A percentile compares a stretch with the other conserved stretches of the same genome.
phyloP scores from a whole-genome alignment of 805 yeast genomes.

The Candida sanyiensis region DNA sequence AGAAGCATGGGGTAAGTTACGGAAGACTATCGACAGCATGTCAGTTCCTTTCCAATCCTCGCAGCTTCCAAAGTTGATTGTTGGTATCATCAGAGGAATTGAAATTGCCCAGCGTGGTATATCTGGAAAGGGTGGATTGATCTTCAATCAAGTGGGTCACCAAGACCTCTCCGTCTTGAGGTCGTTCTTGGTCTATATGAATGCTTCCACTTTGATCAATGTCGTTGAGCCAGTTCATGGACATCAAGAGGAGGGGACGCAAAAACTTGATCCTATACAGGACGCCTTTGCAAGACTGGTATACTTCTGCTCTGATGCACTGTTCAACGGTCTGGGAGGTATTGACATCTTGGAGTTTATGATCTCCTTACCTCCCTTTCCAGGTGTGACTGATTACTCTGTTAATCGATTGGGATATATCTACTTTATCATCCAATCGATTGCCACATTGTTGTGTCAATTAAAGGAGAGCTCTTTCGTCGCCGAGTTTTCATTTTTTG shows the following conservation, averaged over 20 bases:
- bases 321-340: conserved; percentile 33
- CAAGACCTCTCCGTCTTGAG: conserved; percentile 58
- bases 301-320: conserved; percentile 29
- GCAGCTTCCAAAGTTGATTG: conserved; percentile 32
- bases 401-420: conserved; percentile 44
- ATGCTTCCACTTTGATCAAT: conserved; percentile 20
- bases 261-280: neutral
- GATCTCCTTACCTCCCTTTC: conserved; percentile 44
- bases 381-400: conserved; percentile 40
- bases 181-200: conserved; percentile 2
- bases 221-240: conserved; percentile 34
- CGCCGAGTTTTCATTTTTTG: conserved; percentile 28
- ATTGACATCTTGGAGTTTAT: conserved; percentile 49
- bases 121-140: conserved; percentile 32
- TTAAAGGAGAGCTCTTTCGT: conserved; percentile 26
- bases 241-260: conserved; percentile 20
- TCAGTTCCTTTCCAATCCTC: conserved; percentile 24
- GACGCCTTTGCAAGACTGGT: conserved; percentile 30
- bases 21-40: conserved; percentile 28
- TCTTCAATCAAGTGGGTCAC: conserved; percentile 54
- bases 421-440: conserved; percentile 47
- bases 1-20: conserved; percentile 10
- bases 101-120: conserved; percentile 62
- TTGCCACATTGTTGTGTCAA: conserved; percentile 21
- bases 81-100: conserved; percentile 54